Percentiles rank a stretch among this genome's conserved stretches.
These are phyloP conservation scores for Lepidopterella palustris DNA, from an alignment of 495 filamentous ascomycete genomes.

Conservation along the genomic window DNA sequence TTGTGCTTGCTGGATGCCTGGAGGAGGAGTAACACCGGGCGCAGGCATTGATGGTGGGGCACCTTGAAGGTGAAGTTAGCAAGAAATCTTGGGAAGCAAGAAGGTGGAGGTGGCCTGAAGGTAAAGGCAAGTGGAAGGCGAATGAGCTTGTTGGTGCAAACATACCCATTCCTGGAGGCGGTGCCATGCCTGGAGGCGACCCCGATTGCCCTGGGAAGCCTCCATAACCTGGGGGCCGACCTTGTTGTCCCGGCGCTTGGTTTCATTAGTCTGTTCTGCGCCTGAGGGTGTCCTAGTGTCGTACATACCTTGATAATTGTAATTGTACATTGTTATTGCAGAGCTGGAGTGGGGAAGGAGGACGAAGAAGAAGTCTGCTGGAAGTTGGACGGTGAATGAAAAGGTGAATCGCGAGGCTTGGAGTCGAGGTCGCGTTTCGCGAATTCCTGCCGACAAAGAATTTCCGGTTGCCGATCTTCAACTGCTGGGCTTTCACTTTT, in stretches of 20 bases:
- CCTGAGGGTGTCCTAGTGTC: neutral
- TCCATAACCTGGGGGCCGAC: constrained; percentile 64
- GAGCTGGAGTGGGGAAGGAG: neutral
- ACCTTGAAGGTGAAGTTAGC: constrained; percentile 35
- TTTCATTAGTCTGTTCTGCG: neutral
- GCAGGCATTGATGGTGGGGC: constrained; percentile 63
- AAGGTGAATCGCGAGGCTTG: neutral
- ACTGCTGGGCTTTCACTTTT: neutral
- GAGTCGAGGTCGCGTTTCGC: no score
- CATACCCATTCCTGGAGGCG: constrained; percentile 80
- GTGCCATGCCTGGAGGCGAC: constrained; percentile 56
- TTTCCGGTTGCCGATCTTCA: neutral
- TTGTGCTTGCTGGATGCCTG: constrained; percentile 71
- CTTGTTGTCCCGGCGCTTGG: constrained; percentile 50
- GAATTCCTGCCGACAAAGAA: no score
- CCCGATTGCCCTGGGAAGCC: constrained; percentile 59
- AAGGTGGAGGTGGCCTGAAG: no score
- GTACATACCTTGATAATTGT: constrained; percentile 72
- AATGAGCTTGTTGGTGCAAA: no score
- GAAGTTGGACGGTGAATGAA: neutral
- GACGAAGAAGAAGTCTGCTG: neutral
- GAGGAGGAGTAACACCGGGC: constrained; percentile 70
- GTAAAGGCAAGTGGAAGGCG: no score
- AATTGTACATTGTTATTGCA: constrained; percentile 41
- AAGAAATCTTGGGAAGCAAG: constrained; percentile 13